Evolutionary conservation across 2,329 filamentous ascomycete species (phyloP), one percentile per base, ranked within the genome.

Genomic region (Cercospora beticola): DNA sequence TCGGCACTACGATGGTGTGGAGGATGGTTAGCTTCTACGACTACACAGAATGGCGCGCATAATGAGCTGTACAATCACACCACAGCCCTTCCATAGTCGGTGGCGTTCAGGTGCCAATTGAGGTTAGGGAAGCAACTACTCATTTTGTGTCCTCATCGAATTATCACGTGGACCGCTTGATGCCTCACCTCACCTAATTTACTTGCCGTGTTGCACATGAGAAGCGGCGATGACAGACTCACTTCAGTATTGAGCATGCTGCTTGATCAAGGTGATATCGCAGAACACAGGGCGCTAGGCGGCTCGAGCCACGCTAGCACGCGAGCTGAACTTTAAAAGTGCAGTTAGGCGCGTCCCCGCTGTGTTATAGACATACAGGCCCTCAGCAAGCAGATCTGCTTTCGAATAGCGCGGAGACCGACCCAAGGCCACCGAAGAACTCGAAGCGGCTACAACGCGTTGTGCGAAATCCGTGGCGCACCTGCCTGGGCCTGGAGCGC

Each of bases 11-110:
- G 49, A 64, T 49, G 56, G 62, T 67, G 66, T 69, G 70, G 68
- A 72, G 56, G 68, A 70, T 60, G 54, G 58, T 40, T 57, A 70
- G 71, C 70, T 70, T 40, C 64, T 68, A 56, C 64, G 62, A 65
- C 57, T 68, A 67, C 59, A 70, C 65, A 68, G 71, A 70, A 70
- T 61, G 66, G 64, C 62, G 66, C 68, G 68, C 66, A 67, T 70
- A 70, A 73, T 72, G 68, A 68, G 61, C 62, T 63, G 66, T 66
- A 58, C 62, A 64, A 52, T 57, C 52, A 56, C 30, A 64, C 9
- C 62, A 64, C 62, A 40, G 33, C 36, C 62, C 31, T 62, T 68
- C 58, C 67, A 62, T 57, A 65, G 67, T 36, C 62, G 57, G 67
- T 46, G 63, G 56, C 63, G 57, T 64, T 63, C 31, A 49, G 26